A percentile compares a stretch with the other conserved stretches of the same genome.
phyloP scores from a whole-genome alignment of 192 early-diverging fungal genomes.

The Coemansia sp. region DNA sequence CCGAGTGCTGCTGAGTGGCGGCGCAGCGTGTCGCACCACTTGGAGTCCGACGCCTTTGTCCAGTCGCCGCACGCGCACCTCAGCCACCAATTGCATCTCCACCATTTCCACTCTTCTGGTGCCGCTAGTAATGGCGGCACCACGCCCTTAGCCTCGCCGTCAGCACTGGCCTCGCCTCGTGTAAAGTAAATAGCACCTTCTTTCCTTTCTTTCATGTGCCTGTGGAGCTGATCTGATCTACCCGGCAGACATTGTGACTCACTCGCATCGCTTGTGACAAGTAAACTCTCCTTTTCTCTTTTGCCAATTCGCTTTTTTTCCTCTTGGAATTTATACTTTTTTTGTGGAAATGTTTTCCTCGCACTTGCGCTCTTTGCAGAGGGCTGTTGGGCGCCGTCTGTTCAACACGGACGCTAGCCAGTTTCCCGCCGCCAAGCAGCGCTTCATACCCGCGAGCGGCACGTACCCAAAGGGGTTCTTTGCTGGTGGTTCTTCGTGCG shows the following conservation, averaged over 20 bases:
- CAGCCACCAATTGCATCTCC: background rate
- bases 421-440: constrained; percentile 56
- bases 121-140: background rate
- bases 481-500: constrained; percentile 70
- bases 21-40: constrained; percentile 25
- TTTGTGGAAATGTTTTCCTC: constrained; percentile 17
- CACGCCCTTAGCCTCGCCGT: constrained; percentile 10
- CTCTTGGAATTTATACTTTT: background rate
- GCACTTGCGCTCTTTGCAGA: constrained; percentile 13
- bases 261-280: background rate
- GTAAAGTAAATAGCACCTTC: constrained; percentile 18
- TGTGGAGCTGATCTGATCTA: background rate
- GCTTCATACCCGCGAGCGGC: constrained; percentile 70
- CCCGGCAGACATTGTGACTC: background rate
- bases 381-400: background rate
- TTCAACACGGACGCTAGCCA: constrained; percentile 43
- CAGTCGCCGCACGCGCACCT: background rate
- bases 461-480: constrained; percentile 83
- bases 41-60: constrained; percentile 14
- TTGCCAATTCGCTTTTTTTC: background rate
- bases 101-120: background rate
- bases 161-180: constrained; percentile 24
- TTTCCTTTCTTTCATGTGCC: background rate
- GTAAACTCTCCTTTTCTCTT: background rate
- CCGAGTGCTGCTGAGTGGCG: constrained; percentile 31